Evolutionary conservation across 495 filamentous ascomycete species (phyloP).

Genomic region (Daldinia caldariorum): DNA sequence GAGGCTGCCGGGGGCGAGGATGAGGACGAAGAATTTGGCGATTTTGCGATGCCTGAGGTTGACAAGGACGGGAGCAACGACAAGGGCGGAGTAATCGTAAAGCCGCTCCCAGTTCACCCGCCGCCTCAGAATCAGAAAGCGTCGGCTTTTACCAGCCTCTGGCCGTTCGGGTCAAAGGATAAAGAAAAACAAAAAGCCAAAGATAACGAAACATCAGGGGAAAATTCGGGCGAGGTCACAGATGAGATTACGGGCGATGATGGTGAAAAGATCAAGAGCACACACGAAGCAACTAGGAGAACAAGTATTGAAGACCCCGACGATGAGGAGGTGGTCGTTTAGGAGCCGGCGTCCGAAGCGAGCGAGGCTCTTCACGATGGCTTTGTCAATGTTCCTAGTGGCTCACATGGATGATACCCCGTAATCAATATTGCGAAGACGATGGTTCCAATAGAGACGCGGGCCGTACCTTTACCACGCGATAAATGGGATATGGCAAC

Average conservation of each 20-base stretch:
- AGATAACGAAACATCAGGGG: conserved; percentile 46
- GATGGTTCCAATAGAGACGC: conserved; percentile 2
- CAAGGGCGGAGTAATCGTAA: conserved; percentile 53
- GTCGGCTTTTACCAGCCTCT: conserved; percentile 57
- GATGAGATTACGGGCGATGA: conserved; percentile 49
- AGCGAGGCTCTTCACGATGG: conserved; percentile 13
- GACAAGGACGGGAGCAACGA: conserved; percentile 42
- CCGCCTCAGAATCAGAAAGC: conserved; percentile 49
- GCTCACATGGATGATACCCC: conserved; percentile 26
- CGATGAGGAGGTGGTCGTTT: conserved; percentile 59
- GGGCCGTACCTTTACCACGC: background rate
- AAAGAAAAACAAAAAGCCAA: conserved; percentile 50
- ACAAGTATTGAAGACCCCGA: conserved; percentile 68
- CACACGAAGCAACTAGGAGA: conserved; percentile 61
- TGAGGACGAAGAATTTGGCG: conserved; percentile 62
- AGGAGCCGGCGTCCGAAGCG: conserved; percentile 34
- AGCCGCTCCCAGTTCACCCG: conserved; percentile 59
- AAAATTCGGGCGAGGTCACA: conserved; percentile 40
- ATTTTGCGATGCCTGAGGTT: conserved; percentile 63
- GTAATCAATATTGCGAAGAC: conserved; percentile 17
- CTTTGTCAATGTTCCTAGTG: conserved; percentile 25
- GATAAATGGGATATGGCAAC: conserved; percentile 21
- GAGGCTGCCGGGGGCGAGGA: conserved; percentile 55
- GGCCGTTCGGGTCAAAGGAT: conserved; percentile 57
- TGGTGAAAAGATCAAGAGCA: conserved; percentile 57